Evolutionary conservation across 768 basidiomycete genomes (phyloP), one percentile per base, ranked within the genome.

Genomic region (Myochromella boudieri): DNA sequence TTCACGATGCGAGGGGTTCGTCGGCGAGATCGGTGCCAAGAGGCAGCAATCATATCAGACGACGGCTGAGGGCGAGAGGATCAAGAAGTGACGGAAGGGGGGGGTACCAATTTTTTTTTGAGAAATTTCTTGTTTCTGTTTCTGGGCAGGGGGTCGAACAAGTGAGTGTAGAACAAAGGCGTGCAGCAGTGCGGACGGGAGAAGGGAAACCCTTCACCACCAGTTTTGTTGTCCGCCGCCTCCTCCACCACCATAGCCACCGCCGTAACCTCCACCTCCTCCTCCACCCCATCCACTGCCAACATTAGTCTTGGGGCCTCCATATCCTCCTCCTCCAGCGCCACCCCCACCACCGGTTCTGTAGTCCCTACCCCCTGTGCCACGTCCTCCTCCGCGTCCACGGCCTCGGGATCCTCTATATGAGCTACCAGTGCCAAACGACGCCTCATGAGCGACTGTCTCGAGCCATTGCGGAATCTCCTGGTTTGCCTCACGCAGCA

Each of bases 401-500:
- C 89, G 77, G n/a, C 83, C 77, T 36, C 85, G 70, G 1, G 52
- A 49, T 2, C 80, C 72, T 25, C 78, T 65, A 22, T 80, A 71
- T 28, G 81, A 73, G 22, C 84, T 76, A 25, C 77, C 70, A 29
- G 77, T 74, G 29, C 65, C 85, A 62, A 89, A 91, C 43, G 87
- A 77, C 24, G 80, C 75, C 68, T 97, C 95, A 45, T 85, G 80
- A 4, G 85, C 82, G 49, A 97, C 84, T 9, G 85, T 82, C 62
- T 94, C 90, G 43, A 99, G 75, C 94, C 95, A 99, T 2, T 62
- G 43, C 1, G 97, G 97, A 47, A 94, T 88, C 40, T 95, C 93
- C 65, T 97, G 94, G 66, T 97, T 95, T 40, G 95, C 95, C 69
- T 99, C 95, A 42, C 90, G 82, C 18, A 99, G 80, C 3, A 99